A percentile compares a stretch with the other conserved stretches of the same genome.
Evolutionary conservation across 139 green algal genomes (phyloP).

Genomic region (Chlorella sp.): DNA sequence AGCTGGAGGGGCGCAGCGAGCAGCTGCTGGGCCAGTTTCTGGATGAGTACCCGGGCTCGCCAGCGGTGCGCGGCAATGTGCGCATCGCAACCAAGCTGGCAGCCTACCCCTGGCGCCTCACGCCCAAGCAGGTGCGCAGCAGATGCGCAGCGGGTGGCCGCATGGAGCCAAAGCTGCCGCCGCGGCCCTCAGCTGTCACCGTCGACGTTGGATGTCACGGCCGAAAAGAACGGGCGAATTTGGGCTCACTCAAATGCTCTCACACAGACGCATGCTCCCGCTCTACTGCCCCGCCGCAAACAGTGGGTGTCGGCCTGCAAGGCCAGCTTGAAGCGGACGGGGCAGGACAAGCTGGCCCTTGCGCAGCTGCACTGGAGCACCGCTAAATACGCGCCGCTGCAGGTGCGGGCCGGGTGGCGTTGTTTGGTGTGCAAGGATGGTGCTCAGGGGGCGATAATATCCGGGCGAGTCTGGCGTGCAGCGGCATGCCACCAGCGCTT

Average conservation of each 20-base stretch:
- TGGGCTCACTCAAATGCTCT: too few relatives aligned
- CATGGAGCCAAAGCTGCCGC: too few relatives aligned
- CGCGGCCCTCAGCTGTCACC: too few relatives aligned
- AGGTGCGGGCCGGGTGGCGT: slow-evolving; percentile 48
- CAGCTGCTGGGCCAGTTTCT: slow-evolving; percentile 80
- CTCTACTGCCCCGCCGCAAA: too few relatives aligned
- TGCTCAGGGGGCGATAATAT: too few relatives aligned
- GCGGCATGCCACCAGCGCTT: too few relatives aligned
- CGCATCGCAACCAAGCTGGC: slow-evolving; percentile 87
- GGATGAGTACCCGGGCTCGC: slow-evolving; percentile 67
- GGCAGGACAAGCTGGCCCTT: slow-evolving; percentile 75
- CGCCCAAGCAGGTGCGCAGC: slow-evolving; percentile 62
- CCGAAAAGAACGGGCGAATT: too few relatives aligned
- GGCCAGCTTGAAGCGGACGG: slow-evolving; percentile 59
- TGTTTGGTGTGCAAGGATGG: too few relatives aligned
- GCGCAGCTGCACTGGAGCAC: slow-evolving; percentile 92
- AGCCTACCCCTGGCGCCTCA: slow-evolving; percentile 90
- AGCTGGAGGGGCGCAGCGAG: slow-evolving; percentile 67
- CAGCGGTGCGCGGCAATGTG: slow-evolving; percentile 39
- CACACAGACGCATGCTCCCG: too few relatives aligned
- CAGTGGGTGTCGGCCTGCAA: slow-evolving; percentile 79
- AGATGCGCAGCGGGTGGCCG: too few relatives aligned
- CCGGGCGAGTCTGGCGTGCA: too few relatives aligned
- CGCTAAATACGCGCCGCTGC: slow-evolving; percentile 86
- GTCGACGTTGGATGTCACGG: too few relatives aligned